A percentile compares a stretch with the other conserved stretches of the same genome.
Evolutionary conservation across 2,329 filamentous ascomycete species (phyloP).

Genomic region (Monosporascus sp.): DNA sequence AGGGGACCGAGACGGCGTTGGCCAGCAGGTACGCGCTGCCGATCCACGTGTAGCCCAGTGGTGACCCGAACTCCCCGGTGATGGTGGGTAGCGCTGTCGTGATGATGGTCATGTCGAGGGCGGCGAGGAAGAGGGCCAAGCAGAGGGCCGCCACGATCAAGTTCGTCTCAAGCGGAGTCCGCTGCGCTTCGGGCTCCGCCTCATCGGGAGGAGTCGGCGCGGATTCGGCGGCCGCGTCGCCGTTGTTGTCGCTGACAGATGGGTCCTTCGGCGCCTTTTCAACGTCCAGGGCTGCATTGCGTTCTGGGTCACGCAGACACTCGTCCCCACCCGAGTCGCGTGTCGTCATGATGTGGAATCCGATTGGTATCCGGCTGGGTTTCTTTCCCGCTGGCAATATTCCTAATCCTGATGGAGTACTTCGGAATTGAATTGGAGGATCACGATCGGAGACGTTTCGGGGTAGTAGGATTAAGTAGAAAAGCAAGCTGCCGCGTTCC

Average conservation of each 20-base stretch:
- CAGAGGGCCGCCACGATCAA: slow-evolving; percentile 28
- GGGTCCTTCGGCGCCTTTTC: not conserved
- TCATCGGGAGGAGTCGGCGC: not conserved
- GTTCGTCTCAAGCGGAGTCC: slow-evolving; percentile 23
- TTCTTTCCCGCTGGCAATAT: not conserved
- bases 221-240: slow-evolving; percentile 1
- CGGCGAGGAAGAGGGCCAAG: slow-evolving; percentile 44
- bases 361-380: not conserved
- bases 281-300: not conserved
- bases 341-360: not conserved
- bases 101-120: slow-evolving; percentile 57
- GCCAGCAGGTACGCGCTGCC: slow-evolving; percentile 69
- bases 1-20: slow-evolving; percentile 60
- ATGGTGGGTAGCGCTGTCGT: slow-evolving; percentile 65
- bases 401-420: not conserved
- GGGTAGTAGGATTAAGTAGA: too few relatives aligned
- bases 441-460: too few relatives aligned
- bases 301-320: not conserved
- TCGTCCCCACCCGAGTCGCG: not conserved
- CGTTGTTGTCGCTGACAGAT: not conserved
- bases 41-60: slow-evolving; percentile 71
- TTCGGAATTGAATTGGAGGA: too few relatives aligned
- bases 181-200: slow-evolving; percentile 12
- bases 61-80: slow-evolving; percentile 56
- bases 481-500: too few relatives aligned